Conservation (phyloP, 2,329 filamentous ascomycete genomes). For the Aureobasidium musti region DNA sequence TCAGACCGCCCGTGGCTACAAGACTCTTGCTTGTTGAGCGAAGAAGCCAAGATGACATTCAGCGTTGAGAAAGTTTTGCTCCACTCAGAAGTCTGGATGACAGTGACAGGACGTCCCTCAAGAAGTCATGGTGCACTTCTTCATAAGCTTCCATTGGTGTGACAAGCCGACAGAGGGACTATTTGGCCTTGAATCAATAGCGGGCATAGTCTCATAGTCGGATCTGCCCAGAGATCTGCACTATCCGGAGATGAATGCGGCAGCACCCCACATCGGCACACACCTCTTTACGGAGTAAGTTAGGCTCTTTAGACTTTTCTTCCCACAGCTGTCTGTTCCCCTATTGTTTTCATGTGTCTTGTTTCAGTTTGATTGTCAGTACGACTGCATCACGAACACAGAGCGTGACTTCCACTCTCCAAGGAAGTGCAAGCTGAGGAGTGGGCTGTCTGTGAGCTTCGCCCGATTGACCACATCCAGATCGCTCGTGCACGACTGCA, state of each 20-base stretch:
- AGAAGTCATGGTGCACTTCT: background rate
- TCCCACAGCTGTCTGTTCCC: background rate
- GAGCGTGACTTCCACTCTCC: background rate
- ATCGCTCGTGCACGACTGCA: background rate
- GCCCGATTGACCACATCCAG: background rate
- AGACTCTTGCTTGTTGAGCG: background rate
- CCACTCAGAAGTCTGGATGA: background rate
- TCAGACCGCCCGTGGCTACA: background rate
- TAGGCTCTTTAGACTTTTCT: background rate
- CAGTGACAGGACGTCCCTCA: background rate
- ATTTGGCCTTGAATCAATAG: background rate
- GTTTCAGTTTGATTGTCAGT: conserved; percentile 1
- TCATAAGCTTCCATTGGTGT: background rate
- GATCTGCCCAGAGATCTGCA: background rate
- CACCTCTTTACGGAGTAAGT: no score
- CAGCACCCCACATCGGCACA: background rate
- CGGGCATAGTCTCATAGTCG: background rate
- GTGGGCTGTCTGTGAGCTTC: background rate
- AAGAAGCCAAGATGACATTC: background rate
- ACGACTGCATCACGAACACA: background rate
- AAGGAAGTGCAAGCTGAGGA: background rate
- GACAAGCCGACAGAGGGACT: background rate
- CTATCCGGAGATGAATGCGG: conserved; percentile 4
- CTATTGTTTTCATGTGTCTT: background rate
- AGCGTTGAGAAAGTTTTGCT: background rate